phyloP scores from a whole-genome alignment of 345 rosid genomes.

The rapeseed (Brassica napus) region Da-Ae NC_063434.1:3571001-3571500 shows the following conservation, averaged over 20 bases:
- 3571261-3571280: conserved; percentile 34
- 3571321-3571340: conserved; percentile 71
- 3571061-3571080: background rate
- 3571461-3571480: background rate
- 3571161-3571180: background rate
- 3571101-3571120: conserved; percentile 2
- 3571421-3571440: background rate
- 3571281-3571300: conserved; percentile 23
- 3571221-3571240: background rate
- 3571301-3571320: conserved; percentile 33
- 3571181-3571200: conserved; percentile 19
- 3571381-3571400: conserved; percentile 26
- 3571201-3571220: conserved; percentile 39
- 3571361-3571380: conserved; percentile 29
- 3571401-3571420: background rate
- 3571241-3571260: conserved; percentile 47
- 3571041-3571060: background rate
- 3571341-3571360: conserved; percentile 44
- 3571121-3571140: background rate
- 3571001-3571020: background rate
- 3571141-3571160: background rate
- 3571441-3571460: conserved; percentile 11
- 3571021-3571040: background rate
- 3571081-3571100: conserved; percentile 1
- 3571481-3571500: background rate